Base-by-base conservation (phyloP, 2,329 filamentous ascomycete species). In the Fusarium subtropicale region DNA sequence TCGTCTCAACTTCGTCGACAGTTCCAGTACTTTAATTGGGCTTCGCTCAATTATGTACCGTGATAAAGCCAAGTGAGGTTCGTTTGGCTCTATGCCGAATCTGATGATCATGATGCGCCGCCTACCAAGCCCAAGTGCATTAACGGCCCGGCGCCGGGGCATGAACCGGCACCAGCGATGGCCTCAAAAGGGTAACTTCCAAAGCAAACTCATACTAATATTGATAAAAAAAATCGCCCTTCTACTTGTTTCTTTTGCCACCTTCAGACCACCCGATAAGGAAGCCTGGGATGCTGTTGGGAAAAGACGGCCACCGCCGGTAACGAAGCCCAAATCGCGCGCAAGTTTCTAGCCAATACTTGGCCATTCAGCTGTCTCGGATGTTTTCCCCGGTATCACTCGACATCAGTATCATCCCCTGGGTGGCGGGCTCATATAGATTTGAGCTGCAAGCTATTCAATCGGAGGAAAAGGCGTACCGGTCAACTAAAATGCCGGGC, bases 301-400 rank as follows among this genome's bases (percentile, higher is more conserved):
- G 18, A 38, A 56, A 45, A 52, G 26, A 39, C 61, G 64, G 44
- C 33, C 52, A 64, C 60, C 60, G 60, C 60, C 39, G 60, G 61
- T 34, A 64, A 39, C 36, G 34, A 55, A 30, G 20, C 38, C 26
- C 45, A 64, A 36, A 45, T 20, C 45, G 36, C 38, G 30, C 26
- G 28, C 38, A 41, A 26, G 51, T 20, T 51, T 41, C 16, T 24
- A 28, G 31, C 38, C 44, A 64, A 64, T 31, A 18, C 20, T 41
- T 55, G 20, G 38, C 20, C 11, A 34, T 38, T 42, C 15, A 26
- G 60, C 33, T 34, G 16, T 31, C 63, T 46, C 59, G 50, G 60
- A 36, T 56, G 24, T 34, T 45, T 50, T 54, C 47, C 47, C 38
- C 52, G 33, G 55, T 41, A 55, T 51, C 39, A 45, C 24, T 42